phyloP scores from a whole-genome alignment of 805 yeast species.

The Lipomyces mesembrius region DNA sequence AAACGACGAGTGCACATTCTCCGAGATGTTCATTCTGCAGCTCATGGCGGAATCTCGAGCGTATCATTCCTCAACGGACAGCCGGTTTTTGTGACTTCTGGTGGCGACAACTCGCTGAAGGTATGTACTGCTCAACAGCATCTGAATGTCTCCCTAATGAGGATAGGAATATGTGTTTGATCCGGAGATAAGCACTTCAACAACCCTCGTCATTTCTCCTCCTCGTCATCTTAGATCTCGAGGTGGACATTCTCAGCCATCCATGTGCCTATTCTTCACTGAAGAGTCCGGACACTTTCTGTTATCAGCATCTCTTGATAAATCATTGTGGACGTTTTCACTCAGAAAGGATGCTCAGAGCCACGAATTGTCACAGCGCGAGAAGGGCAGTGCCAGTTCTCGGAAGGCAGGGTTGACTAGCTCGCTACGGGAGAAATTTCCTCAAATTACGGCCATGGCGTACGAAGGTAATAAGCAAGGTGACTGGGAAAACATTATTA shows the following conservation, averaged over 20 bases:
- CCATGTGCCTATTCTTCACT: constrained; percentile 74
- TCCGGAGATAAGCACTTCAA: constrained; percentile 74
- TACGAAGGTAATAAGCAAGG: constrained; percentile 38
- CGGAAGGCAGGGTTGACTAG: constrained; percentile 39
- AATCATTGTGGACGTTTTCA: constrained; percentile 88
- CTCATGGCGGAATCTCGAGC: constrained; percentile 73
- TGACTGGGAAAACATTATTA: constrained; percentile 85
- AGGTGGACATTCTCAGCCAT: constrained; percentile 97
- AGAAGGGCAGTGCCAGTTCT: constrained; percentile 54
- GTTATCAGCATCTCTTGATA: constrained; percentile 84
- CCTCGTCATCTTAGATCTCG: constrained; percentile 91
- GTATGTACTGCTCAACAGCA: constrained; percentile 8
- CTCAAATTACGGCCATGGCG: constrained; percentile 59
- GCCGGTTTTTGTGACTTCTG: constrained; percentile 84
- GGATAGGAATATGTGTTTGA: constrained; percentile 81
- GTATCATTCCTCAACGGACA: constrained; percentile 85
- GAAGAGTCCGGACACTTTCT: constrained; percentile 81
- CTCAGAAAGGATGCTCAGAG: constrained; percentile 95
- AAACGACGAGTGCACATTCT: constrained; percentile 76
- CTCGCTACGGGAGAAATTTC: constrained; percentile 62
- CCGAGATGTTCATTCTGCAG: constrained; percentile 66
- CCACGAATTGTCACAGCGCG: constrained; percentile 85
- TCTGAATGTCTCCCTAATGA: neutral
- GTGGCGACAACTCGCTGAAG: constrained; percentile 86
- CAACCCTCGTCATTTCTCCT: constrained; percentile 66